These are phyloP conservation scores for Lactarius hatsudake DNA, from an alignment of 768 basidiomycete genomes.

Conservation along the genomic window DNA sequence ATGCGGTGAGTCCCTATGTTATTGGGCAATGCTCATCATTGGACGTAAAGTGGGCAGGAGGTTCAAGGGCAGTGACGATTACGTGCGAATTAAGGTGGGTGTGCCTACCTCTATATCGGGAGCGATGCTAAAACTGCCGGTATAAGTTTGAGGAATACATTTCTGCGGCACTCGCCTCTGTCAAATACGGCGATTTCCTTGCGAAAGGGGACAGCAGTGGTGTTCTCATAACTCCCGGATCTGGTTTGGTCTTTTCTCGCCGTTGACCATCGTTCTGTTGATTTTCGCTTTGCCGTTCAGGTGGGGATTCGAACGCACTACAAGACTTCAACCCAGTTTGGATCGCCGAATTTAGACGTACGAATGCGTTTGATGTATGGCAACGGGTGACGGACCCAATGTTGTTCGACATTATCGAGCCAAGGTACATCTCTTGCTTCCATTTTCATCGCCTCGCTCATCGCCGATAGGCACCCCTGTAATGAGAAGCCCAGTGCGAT, in stretches of 20 bases:
- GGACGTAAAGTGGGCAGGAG: conserved; percentile 37
- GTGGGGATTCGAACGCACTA: conserved; percentile 53
- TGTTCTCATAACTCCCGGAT: conserved; percentile 65
- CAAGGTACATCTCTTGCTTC: conserved; percentile 52
- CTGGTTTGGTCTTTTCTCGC: conserved; percentile 36
- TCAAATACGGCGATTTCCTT: conserved; percentile 88
- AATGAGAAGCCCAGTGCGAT: conserved; percentile 87
- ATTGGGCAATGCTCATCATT: background rate
- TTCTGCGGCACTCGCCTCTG: conserved; percentile 77
- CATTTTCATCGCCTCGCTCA: background rate
- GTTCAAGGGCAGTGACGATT: conserved; percentile 96
- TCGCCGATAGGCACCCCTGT: conserved; percentile 75
- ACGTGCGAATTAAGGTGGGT: conserved; percentile 76
- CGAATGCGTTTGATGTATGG: conserved; percentile 89
- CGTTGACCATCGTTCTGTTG: background rate
- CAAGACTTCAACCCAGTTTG: conserved; percentile 88
- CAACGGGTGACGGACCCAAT: conserved; percentile 86
- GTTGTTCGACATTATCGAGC: conserved; percentile 94
- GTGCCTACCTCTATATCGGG: background rate
- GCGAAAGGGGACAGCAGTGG: conserved; percentile 60
- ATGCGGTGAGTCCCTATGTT: conserved; percentile 58
- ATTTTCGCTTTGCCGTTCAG: conserved; percentile 31
- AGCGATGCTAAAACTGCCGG: background rate
- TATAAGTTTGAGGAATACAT: conserved; percentile 91
- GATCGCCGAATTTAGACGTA: conserved; percentile 84